Evolutionary conservation across 2,329 filamentous ascomycete species (phyloP), one percentile per base, ranked within the genome.

Genomic region (Zalaria obscura): DNA sequence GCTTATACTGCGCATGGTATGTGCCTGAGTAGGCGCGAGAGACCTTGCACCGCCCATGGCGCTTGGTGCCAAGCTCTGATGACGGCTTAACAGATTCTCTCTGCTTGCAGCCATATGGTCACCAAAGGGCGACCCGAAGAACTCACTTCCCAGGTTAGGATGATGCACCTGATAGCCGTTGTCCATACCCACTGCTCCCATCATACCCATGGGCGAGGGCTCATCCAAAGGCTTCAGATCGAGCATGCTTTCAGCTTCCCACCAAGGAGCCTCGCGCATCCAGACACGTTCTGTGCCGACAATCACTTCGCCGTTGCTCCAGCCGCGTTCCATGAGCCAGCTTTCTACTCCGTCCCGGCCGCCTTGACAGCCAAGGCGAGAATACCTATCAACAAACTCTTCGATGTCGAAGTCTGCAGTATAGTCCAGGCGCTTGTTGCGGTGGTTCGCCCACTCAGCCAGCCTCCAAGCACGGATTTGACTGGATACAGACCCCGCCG

Each of bases 251-350:
- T 98, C 91, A 4, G 88, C 89, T 62, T 96, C 89, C 89, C 89
- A 96, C 89, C 91, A 98, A 2, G 88, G 83, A 43, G 69, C 73
- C 62, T 98, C 91, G 39, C 89, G 77, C 68, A 96, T 88, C 91
- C 91, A 98, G 35, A 98, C 78, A 28, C 91, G 83, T 60, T 96
- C 87, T 44, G 78, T 80, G 42, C 91, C 91, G 28, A 96, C 70
- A 4, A 94, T 78, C 2, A 96, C 87, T 63, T 96, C 91, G 33
- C 91, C 91, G 52, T 98, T 98, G 64, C 86, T 95, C 91, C 91
- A 98, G 1, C 91, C 91, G 44, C 91, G 79, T 62, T 96, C 88
- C 39, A 96, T 72, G 44, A 93, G 73, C 86, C 89, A 98, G 53
- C 75, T 93, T 56, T 96, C 86, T 40, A 95, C 87, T 38, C 89